phyloP scores from a whole-genome alignment of 805 yeast species.

The Candida khao-thaluensis region DNA sequence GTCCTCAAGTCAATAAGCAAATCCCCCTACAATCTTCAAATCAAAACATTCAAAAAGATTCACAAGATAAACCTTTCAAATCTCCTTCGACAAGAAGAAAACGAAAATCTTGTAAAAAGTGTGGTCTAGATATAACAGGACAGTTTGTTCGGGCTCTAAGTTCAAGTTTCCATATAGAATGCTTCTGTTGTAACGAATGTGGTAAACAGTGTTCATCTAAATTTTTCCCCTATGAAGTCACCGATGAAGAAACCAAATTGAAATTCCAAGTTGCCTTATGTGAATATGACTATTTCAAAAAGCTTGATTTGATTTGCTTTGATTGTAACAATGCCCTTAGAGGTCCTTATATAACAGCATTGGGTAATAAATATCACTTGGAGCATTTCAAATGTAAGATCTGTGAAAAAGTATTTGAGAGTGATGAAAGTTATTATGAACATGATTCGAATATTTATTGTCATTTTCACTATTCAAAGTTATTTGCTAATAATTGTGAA shows the following conservation, averaged over 20 bases:
- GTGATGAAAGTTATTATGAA: constrained; percentile 89
- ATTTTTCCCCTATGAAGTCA: constrained; percentile 75
- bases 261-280: constrained; percentile 56
- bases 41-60: not conserved
- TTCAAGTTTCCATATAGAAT: constrained; percentile 77
- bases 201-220: constrained; percentile 76
- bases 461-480: constrained; percentile 86
- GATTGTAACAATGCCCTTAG: constrained; percentile 83
- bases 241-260: constrained; percentile 39
- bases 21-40: not conserved
- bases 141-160: constrained; percentile 85
- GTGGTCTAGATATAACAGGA: constrained; percentile 46
- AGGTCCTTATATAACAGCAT: constrained; percentile 91
- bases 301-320: constrained; percentile 81
- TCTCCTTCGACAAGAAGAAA: constrained; percentile 13
- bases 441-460: constrained; percentile 81
- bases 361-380: constrained; percentile 87
- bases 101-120: constrained; percentile 34
- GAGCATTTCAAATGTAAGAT: constrained; percentile 93
- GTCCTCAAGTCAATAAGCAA: not conserved
- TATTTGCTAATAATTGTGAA: constrained; percentile 85
- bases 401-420: constrained; percentile 82
- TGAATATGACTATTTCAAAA: constrained; percentile 87
- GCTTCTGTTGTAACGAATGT: constrained; percentile 87
- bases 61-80: constrained; percentile 14